Percentiles rank a stretch among this genome's conserved stretches.
Evolutionary conservation across 2,329 filamentous ascomycete species (phyloP).

Genomic region (Cercospora sp.): DNA sequence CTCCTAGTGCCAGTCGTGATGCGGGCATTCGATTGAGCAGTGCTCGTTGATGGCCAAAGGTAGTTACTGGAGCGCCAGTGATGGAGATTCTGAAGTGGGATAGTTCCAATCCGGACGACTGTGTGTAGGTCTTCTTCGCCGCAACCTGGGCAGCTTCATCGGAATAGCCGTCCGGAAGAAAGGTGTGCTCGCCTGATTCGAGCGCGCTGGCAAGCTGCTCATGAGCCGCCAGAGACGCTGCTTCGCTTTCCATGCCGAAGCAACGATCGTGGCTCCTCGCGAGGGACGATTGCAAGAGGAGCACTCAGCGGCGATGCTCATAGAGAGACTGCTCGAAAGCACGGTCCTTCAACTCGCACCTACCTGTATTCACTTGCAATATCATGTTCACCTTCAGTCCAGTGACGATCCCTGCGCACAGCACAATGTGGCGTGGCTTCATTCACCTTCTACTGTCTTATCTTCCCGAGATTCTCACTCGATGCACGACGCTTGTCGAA

Average conservation of each 20-base stretch:
- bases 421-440: background rate
- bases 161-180: background rate
- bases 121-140: background rate
- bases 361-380: background rate
- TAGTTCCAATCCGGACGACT: background rate
- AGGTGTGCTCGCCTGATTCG: background rate
- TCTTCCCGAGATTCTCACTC: background rate
- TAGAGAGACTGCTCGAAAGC: background rate
- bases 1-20: slow-evolving; percentile 48
- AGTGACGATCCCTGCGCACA: background rate
- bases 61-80: background rate
- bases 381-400: background rate
- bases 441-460: background rate
- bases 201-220: background rate
- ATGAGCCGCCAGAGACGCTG: background rate
- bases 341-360: background rate
- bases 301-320: background rate
- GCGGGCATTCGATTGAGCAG: slow-evolving; percentile 40
- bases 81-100: background rate
- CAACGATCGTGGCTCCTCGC: background rate
- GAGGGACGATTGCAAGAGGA: background rate
- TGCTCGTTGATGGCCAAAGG: slow-evolving; percentile 30
- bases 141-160: background rate
- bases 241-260: background rate
- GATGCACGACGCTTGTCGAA: background rate